These are phyloP conservation scores for Piper longum DNA, from an alignment of 164 flowering plant species.

Conservation along the genomic window DNA sequence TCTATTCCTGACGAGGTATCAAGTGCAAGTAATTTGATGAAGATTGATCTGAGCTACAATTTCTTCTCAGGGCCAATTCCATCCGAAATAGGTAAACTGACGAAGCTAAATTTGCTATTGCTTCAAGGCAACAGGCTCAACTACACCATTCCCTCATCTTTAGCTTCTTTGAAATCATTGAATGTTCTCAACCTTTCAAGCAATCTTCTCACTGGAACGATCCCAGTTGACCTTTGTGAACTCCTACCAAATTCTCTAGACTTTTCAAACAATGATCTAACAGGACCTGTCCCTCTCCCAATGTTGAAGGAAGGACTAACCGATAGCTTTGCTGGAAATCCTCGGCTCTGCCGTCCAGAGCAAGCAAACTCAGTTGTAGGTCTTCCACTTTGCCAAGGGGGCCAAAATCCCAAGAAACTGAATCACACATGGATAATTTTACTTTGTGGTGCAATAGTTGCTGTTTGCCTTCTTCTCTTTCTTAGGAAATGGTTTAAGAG, in stretches of 20 bases:
- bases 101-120: constrained; percentile 48
- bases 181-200: constrained; percentile 78
- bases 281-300: constrained; percentile 60
- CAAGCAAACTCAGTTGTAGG: constrained; percentile 20
- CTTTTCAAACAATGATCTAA: constrained; percentile 59
- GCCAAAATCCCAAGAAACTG: constrained; percentile 22
- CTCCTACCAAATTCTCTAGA: constrained; percentile 69
- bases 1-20: constrained; percentile 60
- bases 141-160: constrained; percentile 57
- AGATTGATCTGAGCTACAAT: constrained; percentile 76
- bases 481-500: constrained; percentile 33
- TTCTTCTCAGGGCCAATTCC: constrained; percentile 71
- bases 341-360: constrained; percentile 48
- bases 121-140: constrained; percentile 54
- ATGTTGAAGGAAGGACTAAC: constrained; percentile 43
- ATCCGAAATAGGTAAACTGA: constrained; percentile 47
- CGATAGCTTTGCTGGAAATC: constrained; percentile 77
- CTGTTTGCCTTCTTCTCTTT: constrained; percentile 37
- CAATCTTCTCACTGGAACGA: constrained; percentile 54
- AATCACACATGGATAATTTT: constrained; percentile 45
- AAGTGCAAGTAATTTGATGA: constrained; percentile 46
- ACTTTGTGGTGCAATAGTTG: constrained; percentile 27
- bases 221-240: constrained; percentile 51
- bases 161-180: constrained; percentile 53
- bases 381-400: constrained; percentile 41